Evolutionary conservation across 1,139 yeast genomes (phyloP).

Genomic region (Candida sanyaensis): DNA sequence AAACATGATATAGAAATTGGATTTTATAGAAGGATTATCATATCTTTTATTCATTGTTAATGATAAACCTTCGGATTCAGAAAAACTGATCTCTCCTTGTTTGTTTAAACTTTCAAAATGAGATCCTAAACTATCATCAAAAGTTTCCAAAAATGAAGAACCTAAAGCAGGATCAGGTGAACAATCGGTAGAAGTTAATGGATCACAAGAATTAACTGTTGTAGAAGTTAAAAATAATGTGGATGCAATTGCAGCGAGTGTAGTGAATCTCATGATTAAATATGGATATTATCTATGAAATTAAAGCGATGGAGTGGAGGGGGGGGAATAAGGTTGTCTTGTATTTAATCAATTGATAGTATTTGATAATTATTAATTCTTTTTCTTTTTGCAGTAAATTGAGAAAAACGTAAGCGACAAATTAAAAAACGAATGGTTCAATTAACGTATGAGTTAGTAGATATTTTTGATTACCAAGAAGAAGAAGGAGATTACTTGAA

Average conservation of each 20-base stretch:
- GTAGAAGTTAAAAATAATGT: conserved; percentile 5
- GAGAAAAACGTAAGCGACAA: neutral
- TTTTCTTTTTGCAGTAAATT: neutral
- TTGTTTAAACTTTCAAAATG: conserved; percentile 34
- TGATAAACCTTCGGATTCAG: conserved; percentile 49
- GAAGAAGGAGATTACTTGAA: neutral
- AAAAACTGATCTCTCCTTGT: conserved; percentile 21
- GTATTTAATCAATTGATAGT: too few relatives aligned
- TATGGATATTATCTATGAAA: neutral
- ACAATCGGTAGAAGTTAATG: conserved; percentile 29
- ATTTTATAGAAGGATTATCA: conserved; percentile 75
- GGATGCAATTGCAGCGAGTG: conserved; percentile 11
- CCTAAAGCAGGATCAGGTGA: conserved; percentile 57
- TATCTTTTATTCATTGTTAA: conserved; percentile 59
- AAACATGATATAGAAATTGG: conserved; percentile 82
- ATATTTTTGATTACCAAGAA: neutral
- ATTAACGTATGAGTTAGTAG: too few relatives aligned
- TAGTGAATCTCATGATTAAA: conserved; percentile 7
- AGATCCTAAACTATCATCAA: conserved; percentile 39
- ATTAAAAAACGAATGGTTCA: neutral
- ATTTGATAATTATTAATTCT: neutral
- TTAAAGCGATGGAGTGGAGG: too few relatives aligned
- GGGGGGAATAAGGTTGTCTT: too few relatives aligned
- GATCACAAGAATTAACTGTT: conserved; percentile 28
- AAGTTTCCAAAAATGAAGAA: conserved; percentile 52